phyloP scores from a whole-genome alignment of 225 moss, liverwort and hornwort genomes.

The Physcomitrellopsis africana region DNA sequence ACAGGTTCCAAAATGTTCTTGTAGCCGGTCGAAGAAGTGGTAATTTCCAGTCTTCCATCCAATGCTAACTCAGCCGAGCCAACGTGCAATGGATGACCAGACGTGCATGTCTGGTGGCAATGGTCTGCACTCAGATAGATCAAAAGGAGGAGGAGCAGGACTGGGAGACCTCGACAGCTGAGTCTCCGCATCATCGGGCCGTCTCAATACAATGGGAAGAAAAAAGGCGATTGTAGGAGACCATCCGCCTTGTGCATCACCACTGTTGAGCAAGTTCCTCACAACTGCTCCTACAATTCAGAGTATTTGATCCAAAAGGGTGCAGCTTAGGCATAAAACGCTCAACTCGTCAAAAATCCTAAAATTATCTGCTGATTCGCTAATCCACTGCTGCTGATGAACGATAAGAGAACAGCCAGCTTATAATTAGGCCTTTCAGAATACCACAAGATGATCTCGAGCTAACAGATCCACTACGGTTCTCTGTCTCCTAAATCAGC shows the following conservation, averaged over 20 bases:
- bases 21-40: slow-evolving; percentile 23
- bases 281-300: neutral
- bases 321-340: neutral
- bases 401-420: slow-evolving; percentile 10
- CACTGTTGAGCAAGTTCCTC: slow-evolving; percentile 15
- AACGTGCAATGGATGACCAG: slow-evolving; percentile 36
- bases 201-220: slow-evolving; percentile 33
- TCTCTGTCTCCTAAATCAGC: neutral
- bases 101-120: slow-evolving; percentile 44
- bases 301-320: neutral
- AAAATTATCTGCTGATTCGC: too few relatives aligned
- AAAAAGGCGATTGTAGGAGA: slow-evolving; percentile 21
- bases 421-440: neutral
- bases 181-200: slow-evolving; percentile 50
- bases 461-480: neutral
- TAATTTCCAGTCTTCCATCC: slow-evolving; percentile 31
- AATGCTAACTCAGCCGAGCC: slow-evolving; percentile 25
- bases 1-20: slow-evolving; percentile 43
- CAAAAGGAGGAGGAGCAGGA: slow-evolving; percentile 49
- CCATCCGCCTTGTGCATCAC: slow-evolving; percentile 41
- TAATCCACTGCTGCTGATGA: neutral
- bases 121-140: slow-evolving; percentile 39
- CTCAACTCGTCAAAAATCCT: neutral
- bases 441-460: neutral
- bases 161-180: slow-evolving; percentile 36